Evolutionary conservation across 148 eudicot species (phyloP).

Genomic region (Polygonum maritimum): DNA sequence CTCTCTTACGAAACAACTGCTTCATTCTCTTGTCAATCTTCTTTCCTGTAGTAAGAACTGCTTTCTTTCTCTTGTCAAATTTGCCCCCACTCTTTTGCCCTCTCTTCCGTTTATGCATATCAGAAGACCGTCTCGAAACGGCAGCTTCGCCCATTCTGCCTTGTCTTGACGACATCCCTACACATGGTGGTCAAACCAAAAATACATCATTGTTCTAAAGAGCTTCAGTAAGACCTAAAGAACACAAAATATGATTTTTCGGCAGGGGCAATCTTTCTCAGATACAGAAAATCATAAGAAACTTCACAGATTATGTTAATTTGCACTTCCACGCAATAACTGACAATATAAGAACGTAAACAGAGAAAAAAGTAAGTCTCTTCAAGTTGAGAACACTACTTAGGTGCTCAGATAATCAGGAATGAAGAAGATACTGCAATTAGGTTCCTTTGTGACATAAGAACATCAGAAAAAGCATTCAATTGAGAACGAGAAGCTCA

Average conservation of each 20-base stretch:
- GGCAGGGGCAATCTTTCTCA: neutral
- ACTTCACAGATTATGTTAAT: neutral
- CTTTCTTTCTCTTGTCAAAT: constrained; percentile 20
- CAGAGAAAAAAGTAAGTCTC: neutral
- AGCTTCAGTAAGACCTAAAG: neutral
- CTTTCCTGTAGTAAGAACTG: constrained; percentile 21
- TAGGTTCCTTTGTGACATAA: too few species aligned
- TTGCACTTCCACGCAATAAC: neutral
- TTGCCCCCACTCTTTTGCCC: constrained; percentile 14
- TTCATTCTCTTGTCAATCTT: constrained; percentile 45
- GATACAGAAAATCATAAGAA: neutral
- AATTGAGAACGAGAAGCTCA: too few species aligned
- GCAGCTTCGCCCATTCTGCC: neutral
- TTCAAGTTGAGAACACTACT: neutral
- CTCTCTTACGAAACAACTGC: constrained; percentile 57
- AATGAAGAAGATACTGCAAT: too few species aligned
- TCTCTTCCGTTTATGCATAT: constrained; percentile 19
- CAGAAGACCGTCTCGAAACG: neutral
- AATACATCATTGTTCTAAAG: neutral
- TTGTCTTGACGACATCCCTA: neutral
- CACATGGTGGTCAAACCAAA: neutral
- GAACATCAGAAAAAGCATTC: too few species aligned
- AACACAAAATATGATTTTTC: neutral
- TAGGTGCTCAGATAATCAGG: neutral
- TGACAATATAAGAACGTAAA: neutral